These are phyloP conservation scores for Petasospora rhodanensis DNA, from an alignment of 1,139 yeast genomes.

Conservation along the genomic window DNA sequence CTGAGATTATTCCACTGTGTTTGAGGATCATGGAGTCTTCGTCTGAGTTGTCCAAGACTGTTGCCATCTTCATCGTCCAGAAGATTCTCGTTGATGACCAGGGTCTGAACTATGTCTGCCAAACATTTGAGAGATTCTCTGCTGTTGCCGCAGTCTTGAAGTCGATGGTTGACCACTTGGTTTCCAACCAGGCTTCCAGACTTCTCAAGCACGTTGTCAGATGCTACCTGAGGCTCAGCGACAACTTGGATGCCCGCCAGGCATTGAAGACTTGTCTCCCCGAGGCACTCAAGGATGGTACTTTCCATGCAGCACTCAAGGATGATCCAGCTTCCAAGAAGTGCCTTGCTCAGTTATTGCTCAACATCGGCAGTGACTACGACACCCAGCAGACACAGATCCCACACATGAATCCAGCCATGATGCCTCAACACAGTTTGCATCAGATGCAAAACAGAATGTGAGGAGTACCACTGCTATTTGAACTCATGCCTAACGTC, in stretches of 20 bases:
- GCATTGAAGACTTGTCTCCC: slow-evolving; percentile 84
- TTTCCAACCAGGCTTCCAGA: slow-evolving; percentile 68
- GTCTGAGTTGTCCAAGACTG: slow-evolving; percentile 90
- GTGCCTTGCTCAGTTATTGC: slow-evolving; percentile 77
- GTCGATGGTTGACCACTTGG: slow-evolving; percentile 84
- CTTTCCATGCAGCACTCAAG: slow-evolving; percentile 71
- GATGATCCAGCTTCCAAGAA: slow-evolving; percentile 89
- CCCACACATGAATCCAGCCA: slow-evolving; percentile 10
- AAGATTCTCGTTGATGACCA: slow-evolving; percentile 88
- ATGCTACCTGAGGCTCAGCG: slow-evolving; percentile 87
- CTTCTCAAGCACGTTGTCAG: slow-evolving; percentile 89
- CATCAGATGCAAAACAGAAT: slow-evolving; percentile 9
- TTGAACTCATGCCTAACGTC: no score
- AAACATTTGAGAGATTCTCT: slow-evolving; percentile 89
- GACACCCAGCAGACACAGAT: slow-evolving; percentile 21
- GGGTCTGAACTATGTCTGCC: slow-evolving; percentile 88
- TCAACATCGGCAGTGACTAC: slow-evolving; percentile 49
- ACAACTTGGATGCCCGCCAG: slow-evolving; percentile 85
- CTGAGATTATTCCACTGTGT: slow-evolving; percentile 94
- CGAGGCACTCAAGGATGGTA: slow-evolving; percentile 84
- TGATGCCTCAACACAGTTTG: slow-evolving; percentile 3
- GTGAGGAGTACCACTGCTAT: no score
- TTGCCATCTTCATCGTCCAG: slow-evolving; percentile 91
- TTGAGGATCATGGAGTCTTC: slow-evolving; percentile 93
- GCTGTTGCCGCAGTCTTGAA: slow-evolving; percentile 89